Evolutionary conservation across 2,329 filamentous ascomycete genomes (phyloP).

Genomic region (Lachnellula willkommii): DNA sequence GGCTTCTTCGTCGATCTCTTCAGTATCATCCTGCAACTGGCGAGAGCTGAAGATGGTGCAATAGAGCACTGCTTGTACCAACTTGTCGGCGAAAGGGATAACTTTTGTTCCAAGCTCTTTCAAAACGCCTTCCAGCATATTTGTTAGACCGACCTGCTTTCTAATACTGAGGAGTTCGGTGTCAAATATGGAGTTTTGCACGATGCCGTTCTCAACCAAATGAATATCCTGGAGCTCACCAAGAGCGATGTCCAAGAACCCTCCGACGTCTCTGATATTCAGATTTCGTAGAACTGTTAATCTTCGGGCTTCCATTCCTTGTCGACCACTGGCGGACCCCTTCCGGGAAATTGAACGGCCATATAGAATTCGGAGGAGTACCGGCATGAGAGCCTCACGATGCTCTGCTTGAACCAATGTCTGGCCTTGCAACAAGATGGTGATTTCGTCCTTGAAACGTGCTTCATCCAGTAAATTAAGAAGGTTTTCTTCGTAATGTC

Average conservation of each 20-base stretch:
- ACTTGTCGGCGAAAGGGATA: slow-evolving; percentile 57
- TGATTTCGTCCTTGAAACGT: slow-evolving; percentile 89
- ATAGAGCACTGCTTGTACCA: slow-evolving; percentile 75
- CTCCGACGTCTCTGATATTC: slow-evolving; percentile 65
- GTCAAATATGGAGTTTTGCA: slow-evolving; percentile 43
- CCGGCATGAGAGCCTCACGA: slow-evolving; percentile 69
- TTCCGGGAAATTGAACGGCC: slow-evolving; percentile 82
- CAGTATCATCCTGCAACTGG: slow-evolving; percentile 41
- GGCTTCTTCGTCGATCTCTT: slow-evolving; percentile 33
- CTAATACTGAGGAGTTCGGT: slow-evolving; percentile 59
- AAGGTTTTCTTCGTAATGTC: slow-evolving; percentile 77
- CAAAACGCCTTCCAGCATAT: slow-evolving; percentile 84
- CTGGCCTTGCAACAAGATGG: slow-evolving; percentile 75
- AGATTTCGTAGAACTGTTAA: slow-evolving; percentile 78
- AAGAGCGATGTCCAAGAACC: slow-evolving; percentile 77
- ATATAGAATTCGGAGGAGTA: slow-evolving; percentile 82
- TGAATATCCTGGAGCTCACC: slow-evolving; percentile 60
- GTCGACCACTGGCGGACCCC: slow-evolving; percentile 68
- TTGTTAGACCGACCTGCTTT: slow-evolving; percentile 85
- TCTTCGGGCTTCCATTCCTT: slow-evolving; percentile 75
- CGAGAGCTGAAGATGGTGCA: slow-evolving; percentile 69
- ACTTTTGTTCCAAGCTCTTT: slow-evolving; percentile 75
- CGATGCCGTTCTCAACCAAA: slow-evolving; percentile 42
- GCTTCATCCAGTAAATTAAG: slow-evolving; percentile 85
- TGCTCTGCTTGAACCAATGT: slow-evolving; percentile 70